phyloP scores from a whole-genome alignment of 441 rosid genomes.

The Geranium incanum region DNA sequence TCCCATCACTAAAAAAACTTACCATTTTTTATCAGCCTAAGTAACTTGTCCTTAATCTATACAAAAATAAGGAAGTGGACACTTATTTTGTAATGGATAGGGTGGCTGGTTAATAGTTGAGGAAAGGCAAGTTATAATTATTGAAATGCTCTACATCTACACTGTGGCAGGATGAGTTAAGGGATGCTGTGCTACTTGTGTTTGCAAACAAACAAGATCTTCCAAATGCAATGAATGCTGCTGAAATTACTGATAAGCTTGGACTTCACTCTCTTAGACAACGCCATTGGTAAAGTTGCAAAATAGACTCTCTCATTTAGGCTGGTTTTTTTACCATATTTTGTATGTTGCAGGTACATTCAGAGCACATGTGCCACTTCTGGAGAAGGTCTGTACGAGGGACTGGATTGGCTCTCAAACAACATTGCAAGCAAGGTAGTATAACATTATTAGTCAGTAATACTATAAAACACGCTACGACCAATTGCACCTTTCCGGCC shows the following conservation, averaged over 20 bases:
- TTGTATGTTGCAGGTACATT: conserved; percentile 21
- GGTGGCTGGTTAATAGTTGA: neutral
- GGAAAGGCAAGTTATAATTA: neutral
- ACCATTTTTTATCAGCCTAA: too few relatives aligned
- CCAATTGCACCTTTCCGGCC: neutral
- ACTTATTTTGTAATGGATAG: too few relatives aligned
- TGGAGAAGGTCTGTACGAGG: conserved; percentile 29
- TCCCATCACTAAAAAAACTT: neutral
- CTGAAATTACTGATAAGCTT: too few relatives aligned
- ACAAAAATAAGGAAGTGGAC: neutral
- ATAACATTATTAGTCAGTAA: neutral
- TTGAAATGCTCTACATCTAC: neutral
- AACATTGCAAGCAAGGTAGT: conserved; percentile 22
- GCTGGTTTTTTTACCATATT: neutral
- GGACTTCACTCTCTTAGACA: conserved; percentile 5
- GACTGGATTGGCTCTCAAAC: conserved; percentile 24
- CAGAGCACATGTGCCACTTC: conserved; percentile 7
- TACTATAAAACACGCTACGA: neutral
- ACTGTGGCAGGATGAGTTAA: conserved; percentile 21
- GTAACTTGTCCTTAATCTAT: too few relatives aligned
- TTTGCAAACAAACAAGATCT: conserved; percentile 31
- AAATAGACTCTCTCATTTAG: neutral
- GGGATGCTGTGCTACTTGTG: conserved; percentile 26
- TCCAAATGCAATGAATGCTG: conserved; percentile 20
- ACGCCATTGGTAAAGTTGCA: conserved; percentile 23